A percentile compares a stretch with the other conserved stretches of the same genome.
These are phyloP conservation scores for Ceriops zippeliana DNA, from an alignment of 345 rosid species.

Conservation along the genomic window DNA sequence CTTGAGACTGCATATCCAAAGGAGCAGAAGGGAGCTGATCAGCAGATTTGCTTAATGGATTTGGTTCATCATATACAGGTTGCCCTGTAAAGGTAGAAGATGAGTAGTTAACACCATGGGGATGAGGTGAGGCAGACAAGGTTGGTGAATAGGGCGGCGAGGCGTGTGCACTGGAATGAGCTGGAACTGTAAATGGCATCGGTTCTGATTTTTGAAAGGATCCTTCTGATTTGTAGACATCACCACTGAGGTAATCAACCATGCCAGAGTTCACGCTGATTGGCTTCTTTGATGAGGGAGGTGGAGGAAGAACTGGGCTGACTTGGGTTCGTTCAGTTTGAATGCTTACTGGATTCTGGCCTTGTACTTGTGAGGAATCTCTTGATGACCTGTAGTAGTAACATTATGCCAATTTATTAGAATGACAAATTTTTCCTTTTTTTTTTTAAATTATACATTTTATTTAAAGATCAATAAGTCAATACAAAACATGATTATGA, in stretches of 20 bases:
- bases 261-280: conserved; percentile 41
- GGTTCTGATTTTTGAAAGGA: conserved; percentile 33
- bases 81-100: conserved; percentile 31
- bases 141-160: conserved; percentile 42
- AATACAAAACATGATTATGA: not conserved
- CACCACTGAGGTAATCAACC: conserved; percentile 90
- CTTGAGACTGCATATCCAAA: conserved; percentile 49
- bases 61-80: conserved; percentile 58
- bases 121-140: conserved; percentile 22
- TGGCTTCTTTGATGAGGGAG: conserved; percentile 73
- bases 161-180: conserved; percentile 30
- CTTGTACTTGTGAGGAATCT: conserved; percentile 43
- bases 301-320: conserved; percentile 76
- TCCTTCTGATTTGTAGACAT: conserved; percentile 57
- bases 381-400: conserved; percentile 57
- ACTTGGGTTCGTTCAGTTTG: conserved; percentile 32
- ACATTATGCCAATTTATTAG: conserved; percentile 12
- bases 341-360: conserved; percentile 37
- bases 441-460: not conserved
- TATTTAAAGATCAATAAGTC: not conserved
- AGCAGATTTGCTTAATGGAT: conserved; percentile 36
- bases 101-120: conserved; percentile 1
- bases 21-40: conserved; percentile 77
- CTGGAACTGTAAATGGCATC: conserved; percentile 30
- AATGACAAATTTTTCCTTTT: not conserved